Evolutionary conservation across 495 filamentous ascomycete species (phyloP).

Genomic region (Thermothielavioides terrestris): DNA sequence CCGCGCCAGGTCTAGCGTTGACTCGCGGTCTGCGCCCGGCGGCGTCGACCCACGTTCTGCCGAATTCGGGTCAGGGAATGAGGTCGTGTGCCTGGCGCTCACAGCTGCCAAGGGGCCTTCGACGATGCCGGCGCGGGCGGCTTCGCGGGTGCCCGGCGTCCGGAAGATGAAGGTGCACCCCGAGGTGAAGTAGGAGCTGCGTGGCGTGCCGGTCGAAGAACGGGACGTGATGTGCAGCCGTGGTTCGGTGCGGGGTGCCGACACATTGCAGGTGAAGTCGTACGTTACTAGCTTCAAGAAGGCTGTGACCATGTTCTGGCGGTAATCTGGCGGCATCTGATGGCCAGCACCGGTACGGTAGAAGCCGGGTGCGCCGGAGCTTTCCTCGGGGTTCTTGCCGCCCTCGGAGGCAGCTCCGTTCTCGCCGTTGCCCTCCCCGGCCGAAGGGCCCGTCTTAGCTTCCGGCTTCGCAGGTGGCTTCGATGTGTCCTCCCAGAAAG

Average conservation of each 20-base stretch:
- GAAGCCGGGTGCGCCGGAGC: conserved; percentile 7
- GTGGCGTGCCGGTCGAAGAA: conserved; percentile 36
- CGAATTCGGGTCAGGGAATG: conserved; percentile 33
- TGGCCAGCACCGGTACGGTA: conserved; percentile 52
- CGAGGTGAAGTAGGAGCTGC: conserved; percentile 46
- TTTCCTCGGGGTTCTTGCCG: conserved; percentile 3
- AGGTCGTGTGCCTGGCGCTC: conserved; percentile 48
- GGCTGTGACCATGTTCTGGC: conserved; percentile 57
- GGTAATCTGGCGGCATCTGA: conserved; percentile 69
- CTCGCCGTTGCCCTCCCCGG: conserved; percentile 17
- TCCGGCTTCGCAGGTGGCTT: conserved; percentile 18
- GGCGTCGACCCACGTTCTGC: background rate
- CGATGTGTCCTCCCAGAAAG: conserved; percentile 47
- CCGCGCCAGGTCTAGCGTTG: conserved; percentile 59
- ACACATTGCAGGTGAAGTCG: conserved; percentile 68
- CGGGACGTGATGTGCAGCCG: conserved; percentile 49
- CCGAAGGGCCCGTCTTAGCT: conserved; percentile 3
- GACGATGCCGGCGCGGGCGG: conserved; percentile 62
- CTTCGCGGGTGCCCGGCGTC: conserved; percentile 54
- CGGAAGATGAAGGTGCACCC: conserved; percentile 53
- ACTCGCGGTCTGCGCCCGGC: conserved; percentile 26
- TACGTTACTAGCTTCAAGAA: conserved; percentile 74
- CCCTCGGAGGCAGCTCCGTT: conserved; percentile 11
- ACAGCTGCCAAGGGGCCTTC: conserved; percentile 66
- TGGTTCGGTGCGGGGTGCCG: conserved; percentile 53